Evolutionary conservation across 2,329 filamentous ascomycete genomes (phyloP).

Genomic region (Trichophyton rubrum): DNA sequence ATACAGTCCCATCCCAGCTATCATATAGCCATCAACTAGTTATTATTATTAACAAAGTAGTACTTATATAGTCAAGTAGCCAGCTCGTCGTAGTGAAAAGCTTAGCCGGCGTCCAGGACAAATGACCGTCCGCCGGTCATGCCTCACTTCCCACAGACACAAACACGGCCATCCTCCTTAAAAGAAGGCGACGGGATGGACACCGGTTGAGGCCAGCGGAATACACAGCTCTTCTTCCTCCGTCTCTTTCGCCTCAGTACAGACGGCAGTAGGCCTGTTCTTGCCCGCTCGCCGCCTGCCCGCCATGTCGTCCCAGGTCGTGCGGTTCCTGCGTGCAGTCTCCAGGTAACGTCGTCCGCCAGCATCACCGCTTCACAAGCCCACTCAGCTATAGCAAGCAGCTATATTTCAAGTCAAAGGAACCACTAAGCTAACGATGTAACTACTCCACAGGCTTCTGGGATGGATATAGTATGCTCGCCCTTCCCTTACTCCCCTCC

Average conservation of each 20-base stretch:
- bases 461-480: conserved; percentile 57
- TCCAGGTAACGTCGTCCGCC: conserved; percentile 27
- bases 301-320: conserved; percentile 22
- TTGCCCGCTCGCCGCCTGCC: too few relatives aligned
- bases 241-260: neutral
- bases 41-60: too few relatives aligned
- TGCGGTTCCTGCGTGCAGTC: conserved; percentile 28
- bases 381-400: neutral
- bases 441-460: conserved; percentile 43
- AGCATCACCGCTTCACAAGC: neutral
- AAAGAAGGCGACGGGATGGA: neutral
- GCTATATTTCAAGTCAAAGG: too few relatives aligned
- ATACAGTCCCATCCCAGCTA: too few relatives aligned
- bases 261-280: neutral
- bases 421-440: too few relatives aligned
- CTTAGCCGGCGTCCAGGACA: too few relatives aligned
- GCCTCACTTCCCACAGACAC: too few relatives aligned
- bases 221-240: neutral
- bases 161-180: neutral
- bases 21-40: too few relatives aligned
- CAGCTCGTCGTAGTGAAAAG: too few relatives aligned
- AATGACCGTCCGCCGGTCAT: too few relatives aligned
- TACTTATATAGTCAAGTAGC: too few relatives aligned
- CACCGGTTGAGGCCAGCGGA: neutral
- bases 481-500: neutral